A percentile compares a stretch with the other conserved stretches of the same genome.
phyloP scores from a whole-genome alignment of 2,329 filamentous ascomycete species.

The Alternaria infectoria region DNA sequence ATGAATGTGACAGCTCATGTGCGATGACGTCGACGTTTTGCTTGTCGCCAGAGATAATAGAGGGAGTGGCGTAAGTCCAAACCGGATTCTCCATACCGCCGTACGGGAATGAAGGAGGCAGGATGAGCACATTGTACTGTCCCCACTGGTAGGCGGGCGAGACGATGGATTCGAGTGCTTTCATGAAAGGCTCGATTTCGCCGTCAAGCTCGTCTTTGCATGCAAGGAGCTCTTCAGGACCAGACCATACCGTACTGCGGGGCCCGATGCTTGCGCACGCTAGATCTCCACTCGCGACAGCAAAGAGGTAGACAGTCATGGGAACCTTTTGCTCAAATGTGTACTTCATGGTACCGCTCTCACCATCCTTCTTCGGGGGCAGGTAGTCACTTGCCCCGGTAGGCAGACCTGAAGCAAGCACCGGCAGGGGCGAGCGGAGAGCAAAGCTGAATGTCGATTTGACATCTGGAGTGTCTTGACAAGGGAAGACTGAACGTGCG shows the following conservation, averaged over 20 bases:
- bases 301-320: conserved; percentile 93
- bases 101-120: conserved; percentile 75
- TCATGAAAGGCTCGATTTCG: conserved; percentile 91
- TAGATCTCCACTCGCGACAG: conserved; percentile 85
- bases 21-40: conserved; percentile 97
- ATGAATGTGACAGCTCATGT: conserved; percentile 77
- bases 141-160: conserved; percentile 88
- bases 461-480: conserved; percentile 95
- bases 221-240: conserved; percentile 81
- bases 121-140: conserved; percentile 89
- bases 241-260: conserved; percentile 82
- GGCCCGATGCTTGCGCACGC: conserved; percentile 85
- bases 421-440: conserved; percentile 83
- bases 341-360: conserved; percentile 68
- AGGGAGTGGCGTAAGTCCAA: conserved; percentile 94
- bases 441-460: conserved; percentile 95
- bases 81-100: conserved; percentile 86
- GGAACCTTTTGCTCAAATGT: conserved; percentile 89
- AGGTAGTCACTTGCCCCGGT: conserved; percentile 59
- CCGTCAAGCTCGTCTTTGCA: conserved; percentile 91
- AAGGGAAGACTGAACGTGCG: conserved; percentile 90
- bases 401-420: conserved; percentile 86
- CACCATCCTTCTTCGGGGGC: conserved; percentile 59
- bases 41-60: conserved; percentile 80
- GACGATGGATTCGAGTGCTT: conserved; percentile 79